Evolutionary conservation across 2,329 filamentous ascomycete genomes (phyloP), one percentile per base, ranked within the genome.

Genomic region (Fusarium luffae): DNA sequence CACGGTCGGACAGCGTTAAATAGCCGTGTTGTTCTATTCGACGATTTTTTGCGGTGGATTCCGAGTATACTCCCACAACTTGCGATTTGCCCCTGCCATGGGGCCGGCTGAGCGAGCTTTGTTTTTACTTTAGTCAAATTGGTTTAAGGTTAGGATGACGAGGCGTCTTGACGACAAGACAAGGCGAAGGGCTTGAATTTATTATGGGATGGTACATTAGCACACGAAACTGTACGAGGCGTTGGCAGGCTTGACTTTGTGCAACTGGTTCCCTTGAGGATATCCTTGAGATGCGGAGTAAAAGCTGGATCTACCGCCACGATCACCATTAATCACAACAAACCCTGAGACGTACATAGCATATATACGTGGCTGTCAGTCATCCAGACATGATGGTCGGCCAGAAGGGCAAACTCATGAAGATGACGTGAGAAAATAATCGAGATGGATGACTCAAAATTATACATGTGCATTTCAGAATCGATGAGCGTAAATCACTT

Each of bases 211-310:
- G 62, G 63, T 73, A 75, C 66, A 75, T 70, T 65, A 66, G 63
- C 64, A 74, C 59, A 73, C 68, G 72, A 73, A 64, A 62, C 63
- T 76, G 67, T 76, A 73, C 66, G 66, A 68, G 74, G 72, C 73
- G 72, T 76, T 77, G 51, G 48, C 46, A 43, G 69, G 54, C 70
- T 72, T 23, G 54, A 54, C 54, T 41, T 72, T 66, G 47, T 64
- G 61, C 55, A 51, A 64, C 44, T 66, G 63, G 41, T 63, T 44
- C 59, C 37, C 61, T 46, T 42, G 64, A 66, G 57, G 56, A 63
- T 58, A 58, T 59, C 52, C 48, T 41, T 21, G 63, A 59, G 61
- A 60, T 63, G 63, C 54, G 49, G 46, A 52, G 50, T 58, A 63
- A 68, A 64, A 63, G 69, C 59, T 59, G 64, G 60, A 72, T 73